phyloP scores from a whole-genome alignment of 306 rosid species.

The Citrullus colocynthis region DNA sequence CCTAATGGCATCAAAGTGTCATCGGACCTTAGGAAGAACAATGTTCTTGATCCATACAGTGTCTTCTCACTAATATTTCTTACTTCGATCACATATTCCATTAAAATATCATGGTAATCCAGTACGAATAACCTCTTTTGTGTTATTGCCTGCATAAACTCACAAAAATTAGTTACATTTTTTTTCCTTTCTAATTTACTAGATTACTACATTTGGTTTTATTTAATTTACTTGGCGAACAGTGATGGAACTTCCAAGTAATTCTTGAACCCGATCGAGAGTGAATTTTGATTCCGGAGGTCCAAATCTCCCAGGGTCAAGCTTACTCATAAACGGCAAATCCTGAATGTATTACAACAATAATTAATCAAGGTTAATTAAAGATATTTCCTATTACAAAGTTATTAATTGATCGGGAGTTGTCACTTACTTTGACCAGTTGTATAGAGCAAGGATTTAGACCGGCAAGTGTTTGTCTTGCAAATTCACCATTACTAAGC shows the following conservation, averaged over 20 bases:
- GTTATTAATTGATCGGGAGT: too few species aligned
- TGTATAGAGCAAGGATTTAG: too few species aligned
- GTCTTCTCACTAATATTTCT: conserved; percentile 41
- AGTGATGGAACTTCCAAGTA: conserved; percentile 24
- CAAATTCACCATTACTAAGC: conserved; percentile 69
- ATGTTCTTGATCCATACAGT: conserved; percentile 60
- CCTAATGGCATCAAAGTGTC: conserved; percentile 45
- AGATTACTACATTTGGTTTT: too few species aligned
- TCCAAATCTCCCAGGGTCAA: too few species aligned
- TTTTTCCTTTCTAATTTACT: too few species aligned
- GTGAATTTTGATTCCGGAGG: too few species aligned
- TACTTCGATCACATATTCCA: conserved; percentile 47
- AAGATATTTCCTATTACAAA: too few species aligned
- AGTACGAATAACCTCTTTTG: conserved; percentile 48
- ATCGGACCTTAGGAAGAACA: conserved; percentile 41
- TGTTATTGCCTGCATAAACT: conserved; percentile 15
- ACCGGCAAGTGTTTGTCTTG: conserved; percentile 35
- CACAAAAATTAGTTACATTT: too few species aligned
- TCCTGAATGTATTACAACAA: too few species aligned
- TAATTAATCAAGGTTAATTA: too few species aligned
- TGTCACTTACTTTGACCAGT: too few species aligned
- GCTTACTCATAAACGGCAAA: too few species aligned
- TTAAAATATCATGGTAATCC: conserved; percentile 61
- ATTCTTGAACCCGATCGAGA: conserved; percentile 15
- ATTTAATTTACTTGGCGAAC: background rate